These are phyloP conservation scores for Penicillium palitans DNA, from an alignment of 2,329 filamentous ascomycete genomes.

Conservation along the genomic window DNA sequence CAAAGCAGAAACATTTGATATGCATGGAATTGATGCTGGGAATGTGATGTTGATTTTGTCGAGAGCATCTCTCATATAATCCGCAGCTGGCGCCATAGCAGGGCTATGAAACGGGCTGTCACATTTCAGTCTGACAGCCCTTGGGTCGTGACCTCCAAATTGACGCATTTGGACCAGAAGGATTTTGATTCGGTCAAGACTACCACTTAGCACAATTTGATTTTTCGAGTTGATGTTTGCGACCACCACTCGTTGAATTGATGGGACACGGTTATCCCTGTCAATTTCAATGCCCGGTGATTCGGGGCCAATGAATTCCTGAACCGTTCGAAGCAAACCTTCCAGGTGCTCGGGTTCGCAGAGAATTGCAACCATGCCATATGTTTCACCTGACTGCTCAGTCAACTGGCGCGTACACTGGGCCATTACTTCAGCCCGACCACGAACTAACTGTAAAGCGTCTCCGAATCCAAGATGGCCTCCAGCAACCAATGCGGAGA, in stretches of 20 bases:
- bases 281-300: conserved; percentile 63
- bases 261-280: conserved; percentile 65
- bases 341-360: conserved; percentile 78
- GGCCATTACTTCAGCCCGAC: conserved; percentile 80
- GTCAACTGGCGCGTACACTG: conserved; percentile 68
- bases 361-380: conserved; percentile 92
- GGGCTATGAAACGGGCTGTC: conserved; percentile 90
- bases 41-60: conserved; percentile 67
- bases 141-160: conserved; percentile 87
- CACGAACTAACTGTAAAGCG: conserved; percentile 73
- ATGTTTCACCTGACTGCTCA: conserved; percentile 71
- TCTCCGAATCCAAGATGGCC: conserved; percentile 77
- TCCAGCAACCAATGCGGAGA: conserved; percentile 82
- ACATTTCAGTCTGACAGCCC: conserved; percentile 81
- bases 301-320: conserved; percentile 73
- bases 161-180: conserved; percentile 82
- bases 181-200: conserved; percentile 75
- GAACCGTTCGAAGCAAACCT: conserved; percentile 69
- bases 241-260: conserved; percentile 83
- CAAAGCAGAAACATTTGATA: conserved; percentile 81
- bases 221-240: conserved; percentile 96
- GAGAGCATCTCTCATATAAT: conserved; percentile 69
- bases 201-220: conserved; percentile 91
- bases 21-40: conserved; percentile 71
- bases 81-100: conserved; percentile 82